A percentile compares a stretch with the other conserved stretches of the same genome.
Evolutionary conservation across 331 rosid genomes (phyloP).

Genomic region (Acacia pycnantha): DNA sequence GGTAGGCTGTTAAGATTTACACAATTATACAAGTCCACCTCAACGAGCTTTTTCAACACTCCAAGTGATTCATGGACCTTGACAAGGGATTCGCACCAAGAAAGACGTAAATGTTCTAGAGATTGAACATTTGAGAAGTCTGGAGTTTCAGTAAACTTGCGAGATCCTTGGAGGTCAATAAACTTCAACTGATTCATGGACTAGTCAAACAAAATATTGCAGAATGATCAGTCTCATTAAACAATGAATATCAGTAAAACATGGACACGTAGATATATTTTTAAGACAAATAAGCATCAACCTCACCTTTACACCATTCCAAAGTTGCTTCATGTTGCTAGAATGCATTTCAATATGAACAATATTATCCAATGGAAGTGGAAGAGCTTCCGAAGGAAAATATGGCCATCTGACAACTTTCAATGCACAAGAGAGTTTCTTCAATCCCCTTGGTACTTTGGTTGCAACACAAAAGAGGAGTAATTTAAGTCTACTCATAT

Average conservation of each 20-base stretch:
- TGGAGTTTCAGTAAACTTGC: not conserved
- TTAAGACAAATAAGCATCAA: too few species aligned
- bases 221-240: too few species aligned
- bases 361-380: not conserved
- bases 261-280: too few species aligned
- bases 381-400: not conserved
- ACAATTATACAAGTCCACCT: not conserved
- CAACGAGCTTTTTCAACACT: not conserved
- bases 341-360: not conserved
- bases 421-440: not conserved
- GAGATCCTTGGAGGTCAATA: too few species aligned
- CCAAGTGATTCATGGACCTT: not conserved
- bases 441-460: too few species aligned
- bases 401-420: not conserved
- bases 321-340: not conserved
- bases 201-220: too few species aligned
- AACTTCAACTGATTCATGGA: too few species aligned
- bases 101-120: not conserved
- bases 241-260: too few species aligned
- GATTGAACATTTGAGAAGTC: not conserved
- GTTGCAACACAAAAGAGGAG: not conserved
- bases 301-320: not conserved
- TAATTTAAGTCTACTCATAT: not conserved
- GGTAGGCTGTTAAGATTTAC: not conserved
- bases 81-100: not conserved